Conservation (phyloP, 805 yeast species). For the Wickerhamomyces silvicola region DNA sequence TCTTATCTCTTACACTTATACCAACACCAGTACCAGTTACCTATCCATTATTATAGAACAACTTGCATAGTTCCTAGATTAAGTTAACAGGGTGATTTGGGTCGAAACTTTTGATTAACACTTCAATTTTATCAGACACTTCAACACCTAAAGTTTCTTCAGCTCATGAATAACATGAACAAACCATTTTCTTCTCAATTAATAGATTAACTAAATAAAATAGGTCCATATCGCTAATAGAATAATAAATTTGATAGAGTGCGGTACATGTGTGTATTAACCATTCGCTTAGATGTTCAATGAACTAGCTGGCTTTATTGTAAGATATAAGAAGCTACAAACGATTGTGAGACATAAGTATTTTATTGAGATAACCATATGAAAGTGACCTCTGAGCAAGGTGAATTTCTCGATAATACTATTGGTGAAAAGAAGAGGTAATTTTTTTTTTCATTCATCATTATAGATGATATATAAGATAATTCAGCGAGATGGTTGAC, state of each 20-base stretch:
- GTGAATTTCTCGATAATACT: too few species aligned
- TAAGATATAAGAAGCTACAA: too few species aligned
- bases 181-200: not conserved
- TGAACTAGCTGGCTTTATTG: too few species aligned
- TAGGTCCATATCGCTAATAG: not conserved
- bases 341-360: too few species aligned
- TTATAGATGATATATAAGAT: slow-evolving; percentile 1
- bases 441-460: not conserved
- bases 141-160: not conserved
- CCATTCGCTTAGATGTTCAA: too few species aligned
- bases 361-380: too few species aligned
- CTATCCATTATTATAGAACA: slow-evolving; percentile 80
- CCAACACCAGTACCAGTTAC: slow-evolving; percentile 98
- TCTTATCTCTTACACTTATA: slow-evolving; percentile 57
- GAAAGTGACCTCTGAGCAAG: too few species aligned
- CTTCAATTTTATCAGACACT: slow-evolving; percentile 6
- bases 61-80: slow-evolving; percentile 73
- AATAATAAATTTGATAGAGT: too few species aligned
- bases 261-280: too few species aligned
- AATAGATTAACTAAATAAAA: not conserved
- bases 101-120: slow-evolving; percentile 17
- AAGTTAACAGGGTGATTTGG: slow-evolving; percentile 61
- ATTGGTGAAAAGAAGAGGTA: not conserved
- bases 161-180: not conserved
- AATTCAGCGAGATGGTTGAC: not conserved